phyloP scores from a whole-genome alignment of 345 rosid species.

The Gossypium ekmanianum region DNA sequence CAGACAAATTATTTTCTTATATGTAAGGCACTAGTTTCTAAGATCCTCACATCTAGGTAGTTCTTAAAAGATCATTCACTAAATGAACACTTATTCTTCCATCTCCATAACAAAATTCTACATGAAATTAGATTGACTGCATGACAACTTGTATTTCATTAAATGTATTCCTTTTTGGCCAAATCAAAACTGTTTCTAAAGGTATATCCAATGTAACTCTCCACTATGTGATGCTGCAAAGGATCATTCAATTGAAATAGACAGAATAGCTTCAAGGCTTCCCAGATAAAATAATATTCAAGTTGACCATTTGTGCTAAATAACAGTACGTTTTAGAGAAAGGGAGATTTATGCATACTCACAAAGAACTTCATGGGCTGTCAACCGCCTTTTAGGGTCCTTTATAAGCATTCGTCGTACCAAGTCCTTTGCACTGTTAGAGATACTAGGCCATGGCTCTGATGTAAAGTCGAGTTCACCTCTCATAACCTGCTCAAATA shows the following conservation, averaged over 20 bases:
- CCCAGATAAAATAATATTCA: background rate
- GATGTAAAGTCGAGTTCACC: conserved; percentile 87
- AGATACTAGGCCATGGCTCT: conserved; percentile 96
- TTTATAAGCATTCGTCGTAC: conserved; percentile 79
- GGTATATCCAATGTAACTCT: background rate
- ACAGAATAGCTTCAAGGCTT: background rate
- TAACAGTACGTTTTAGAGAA: background rate
- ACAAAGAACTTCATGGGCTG: conserved; percentile 90
- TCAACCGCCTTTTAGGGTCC: conserved; percentile 76
- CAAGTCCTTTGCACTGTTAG: conserved; percentile 83
- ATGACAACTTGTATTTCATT: background rate
- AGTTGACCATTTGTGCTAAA: background rate
- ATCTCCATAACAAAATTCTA: background rate
- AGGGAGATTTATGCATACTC: conserved; percentile 31
- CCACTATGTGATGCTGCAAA: background rate
- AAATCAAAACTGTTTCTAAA: conserved; percentile 3
- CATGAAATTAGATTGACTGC: background rate
- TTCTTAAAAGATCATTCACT: background rate
- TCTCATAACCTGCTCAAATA: conserved; percentile 90
- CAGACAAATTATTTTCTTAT: background rate
- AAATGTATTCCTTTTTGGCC: background rate
- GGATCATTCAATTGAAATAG: background rate
- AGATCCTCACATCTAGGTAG: background rate
- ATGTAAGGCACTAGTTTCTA: background rate
- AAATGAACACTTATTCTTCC: conserved; percentile 1